phyloP scores from a whole-genome alignment of 768 basidiomycete genomes.

The Kondoa malvinella region DNA sequence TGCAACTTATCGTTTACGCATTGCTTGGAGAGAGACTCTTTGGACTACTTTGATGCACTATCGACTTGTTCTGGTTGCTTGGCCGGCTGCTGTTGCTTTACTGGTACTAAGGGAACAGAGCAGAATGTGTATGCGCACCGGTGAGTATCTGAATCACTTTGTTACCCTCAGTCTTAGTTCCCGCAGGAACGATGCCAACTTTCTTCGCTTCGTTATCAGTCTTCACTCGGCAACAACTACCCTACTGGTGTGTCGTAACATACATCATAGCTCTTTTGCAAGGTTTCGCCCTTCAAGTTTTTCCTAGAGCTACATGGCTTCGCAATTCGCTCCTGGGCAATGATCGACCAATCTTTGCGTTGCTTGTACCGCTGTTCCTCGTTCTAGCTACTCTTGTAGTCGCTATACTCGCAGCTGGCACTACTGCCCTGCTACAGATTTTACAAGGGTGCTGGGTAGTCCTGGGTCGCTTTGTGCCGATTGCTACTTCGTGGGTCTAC shows the following conservation, averaged over 20 bases:
- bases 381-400: background rate
- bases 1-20: background rate
- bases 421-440: background rate
- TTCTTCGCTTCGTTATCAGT: slow-evolving; percentile 21
- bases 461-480: background rate
- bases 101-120: slow-evolving; percentile 35
- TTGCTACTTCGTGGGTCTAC: background rate
- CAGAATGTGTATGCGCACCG: slow-evolving; percentile 14
- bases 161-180: slow-evolving; percentile 6
- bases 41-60: slow-evolving; percentile 60
- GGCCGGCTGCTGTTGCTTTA: slow-evolving; percentile 55
- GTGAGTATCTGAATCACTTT: slow-evolving; percentile 13
- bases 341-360: background rate
- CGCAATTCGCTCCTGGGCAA: background rate
- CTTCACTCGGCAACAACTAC: slow-evolving; percentile 4
- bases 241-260: slow-evolving; percentile 32
- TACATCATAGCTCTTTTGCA: background rate
- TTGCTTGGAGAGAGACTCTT: slow-evolving; percentile 56
- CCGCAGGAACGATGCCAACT: background rate
- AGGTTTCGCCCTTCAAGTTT: slow-evolving; percentile 33
- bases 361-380: background rate
- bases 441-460: background rate
- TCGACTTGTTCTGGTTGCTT: slow-evolving; percentile 51
- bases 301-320: background rate
- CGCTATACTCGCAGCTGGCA: background rate